Evolutionary conservation across 768 basidiomycete genomes (phyloP).

Genomic region (Russula abietina): DNA sequence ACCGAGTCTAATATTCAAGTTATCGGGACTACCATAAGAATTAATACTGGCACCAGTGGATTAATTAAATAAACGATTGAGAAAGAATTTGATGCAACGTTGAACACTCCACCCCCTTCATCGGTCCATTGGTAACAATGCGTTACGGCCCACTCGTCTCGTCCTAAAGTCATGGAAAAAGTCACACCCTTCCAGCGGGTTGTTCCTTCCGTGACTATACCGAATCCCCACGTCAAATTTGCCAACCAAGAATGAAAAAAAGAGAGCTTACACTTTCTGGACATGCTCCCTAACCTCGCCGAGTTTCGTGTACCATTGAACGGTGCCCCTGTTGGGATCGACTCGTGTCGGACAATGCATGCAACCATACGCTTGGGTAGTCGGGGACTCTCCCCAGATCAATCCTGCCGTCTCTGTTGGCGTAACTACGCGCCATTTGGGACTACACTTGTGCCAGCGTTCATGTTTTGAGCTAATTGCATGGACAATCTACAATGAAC

Average conservation of each 20-base stretch:
- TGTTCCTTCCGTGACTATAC: constrained; percentile 1
- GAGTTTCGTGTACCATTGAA: background rate
- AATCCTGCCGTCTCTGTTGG: background rate
- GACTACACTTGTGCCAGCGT: background rate
- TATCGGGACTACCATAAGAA: no score
- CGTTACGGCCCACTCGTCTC: background rate
- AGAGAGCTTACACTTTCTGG: background rate
- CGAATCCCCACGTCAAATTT: background rate
- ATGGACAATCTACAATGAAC: background rate
- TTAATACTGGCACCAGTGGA: no score
- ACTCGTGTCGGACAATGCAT: background rate
- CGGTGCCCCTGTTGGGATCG: background rate
- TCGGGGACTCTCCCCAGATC: background rate
- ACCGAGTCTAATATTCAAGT: no score
- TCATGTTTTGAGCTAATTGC: background rate
- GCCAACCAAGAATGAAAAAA: background rate
- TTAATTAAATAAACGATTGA: no score
- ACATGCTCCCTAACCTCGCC: background rate
- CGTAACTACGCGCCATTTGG: constrained; percentile 1
- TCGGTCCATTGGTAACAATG: background rate
- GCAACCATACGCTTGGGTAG: constrained; percentile 5
- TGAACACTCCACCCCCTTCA: background rate
- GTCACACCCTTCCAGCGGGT: constrained; percentile 9
- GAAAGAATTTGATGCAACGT: no score
- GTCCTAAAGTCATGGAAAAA: constrained; percentile 1